These are phyloP conservation scores for Allium sativum DNA, from an alignment of 106 monocot species.

Conservation along the genomic window DNA sequence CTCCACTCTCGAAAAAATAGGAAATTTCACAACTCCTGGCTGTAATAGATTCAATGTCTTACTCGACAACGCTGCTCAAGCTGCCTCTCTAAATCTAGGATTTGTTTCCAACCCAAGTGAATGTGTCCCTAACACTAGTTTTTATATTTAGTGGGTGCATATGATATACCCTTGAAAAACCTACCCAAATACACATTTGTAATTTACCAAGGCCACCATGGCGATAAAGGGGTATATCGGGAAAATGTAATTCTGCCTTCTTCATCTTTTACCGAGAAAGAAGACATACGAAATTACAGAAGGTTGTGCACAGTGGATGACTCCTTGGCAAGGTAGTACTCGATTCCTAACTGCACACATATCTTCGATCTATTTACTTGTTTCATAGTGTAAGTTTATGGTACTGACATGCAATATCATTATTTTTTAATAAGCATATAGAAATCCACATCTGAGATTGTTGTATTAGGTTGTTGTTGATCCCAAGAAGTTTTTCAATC, in stretches of 20 bases:
- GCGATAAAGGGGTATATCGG: conserved; percentile 84
- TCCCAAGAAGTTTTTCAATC: conserved; percentile 60
- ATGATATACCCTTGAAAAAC: conserved; percentile 55
- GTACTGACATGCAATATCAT: no score
- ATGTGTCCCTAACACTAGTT: conserved; percentile 53
- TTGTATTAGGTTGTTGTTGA: conserved; percentile 58
- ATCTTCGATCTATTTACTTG: neutral
- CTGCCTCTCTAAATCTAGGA: conserved; percentile 89
- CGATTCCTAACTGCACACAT: neutral
- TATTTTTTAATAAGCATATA: no score
- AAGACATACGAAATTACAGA: conserved; percentile 93
- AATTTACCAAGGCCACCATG: conserved; percentile 96
- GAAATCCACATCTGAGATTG: no score
- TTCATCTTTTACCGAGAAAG: conserved; percentile 91
- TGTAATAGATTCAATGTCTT: conserved; percentile 94
- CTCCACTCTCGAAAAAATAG: conserved; percentile 44
- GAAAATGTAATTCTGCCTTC: conserved; percentile 89
- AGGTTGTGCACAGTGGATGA: conserved; percentile 84
- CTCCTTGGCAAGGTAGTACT: no score
- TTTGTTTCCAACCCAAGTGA: conserved; percentile 42
- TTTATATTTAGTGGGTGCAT: conserved; percentile 88
- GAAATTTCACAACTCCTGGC: conserved; percentile 43
- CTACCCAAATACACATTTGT: conserved; percentile 87
- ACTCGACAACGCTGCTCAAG: conserved; percentile 83
- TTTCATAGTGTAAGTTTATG: neutral